These are phyloP conservation scores for Punica granatum DNA, from an alignment of 345 rosid genomes.

Conservation along the genomic window DNA sequence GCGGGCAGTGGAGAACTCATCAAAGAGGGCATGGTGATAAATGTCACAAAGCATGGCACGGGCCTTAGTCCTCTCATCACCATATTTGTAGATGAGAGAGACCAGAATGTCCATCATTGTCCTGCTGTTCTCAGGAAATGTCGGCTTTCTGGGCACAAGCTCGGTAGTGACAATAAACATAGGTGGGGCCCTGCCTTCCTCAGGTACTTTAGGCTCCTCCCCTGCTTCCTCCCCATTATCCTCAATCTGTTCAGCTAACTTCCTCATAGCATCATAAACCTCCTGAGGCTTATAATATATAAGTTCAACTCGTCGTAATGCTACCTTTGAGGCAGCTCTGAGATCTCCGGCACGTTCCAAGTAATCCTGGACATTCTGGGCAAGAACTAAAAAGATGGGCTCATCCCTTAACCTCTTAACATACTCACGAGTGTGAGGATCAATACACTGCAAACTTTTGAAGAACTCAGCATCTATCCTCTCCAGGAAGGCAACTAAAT, in stretches of 20 bases:
- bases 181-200: conserved; percentile 59
- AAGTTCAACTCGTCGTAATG: conserved; percentile 69
- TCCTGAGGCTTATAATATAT: conserved; percentile 89
- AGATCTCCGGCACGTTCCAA: conserved; percentile 53
- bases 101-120: conserved; percentile 81
- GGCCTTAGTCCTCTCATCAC: conserved; percentile 96
- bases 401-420: conserved; percentile 88
- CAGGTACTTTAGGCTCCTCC: conserved; percentile 31
- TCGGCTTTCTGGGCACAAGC: conserved; percentile 79
- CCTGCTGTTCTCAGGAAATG: conserved; percentile 82
- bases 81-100: conserved; percentile 75
- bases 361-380: conserved; percentile 86
- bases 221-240: conserved; percentile 30
- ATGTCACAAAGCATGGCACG: conserved; percentile 98
- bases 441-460: conserved; percentile 91
- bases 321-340: conserved; percentile 84
- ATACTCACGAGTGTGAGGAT: conserved; percentile 90
- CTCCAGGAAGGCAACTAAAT: conserved; percentile 84
- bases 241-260: conserved; percentile 60
- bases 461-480: conserved; percentile 80
- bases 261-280: conserved; percentile 95
- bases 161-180: conserved; percentile 75
- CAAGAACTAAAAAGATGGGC: conserved; percentile 72
- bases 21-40: conserved; percentile 78
- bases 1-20: conserved; percentile 66